Evolutionary conservation across 768 basidiomycete genomes (phyloP), one percentile per base, ranked within the genome.

Genomic region (Bullera alba): DNA sequence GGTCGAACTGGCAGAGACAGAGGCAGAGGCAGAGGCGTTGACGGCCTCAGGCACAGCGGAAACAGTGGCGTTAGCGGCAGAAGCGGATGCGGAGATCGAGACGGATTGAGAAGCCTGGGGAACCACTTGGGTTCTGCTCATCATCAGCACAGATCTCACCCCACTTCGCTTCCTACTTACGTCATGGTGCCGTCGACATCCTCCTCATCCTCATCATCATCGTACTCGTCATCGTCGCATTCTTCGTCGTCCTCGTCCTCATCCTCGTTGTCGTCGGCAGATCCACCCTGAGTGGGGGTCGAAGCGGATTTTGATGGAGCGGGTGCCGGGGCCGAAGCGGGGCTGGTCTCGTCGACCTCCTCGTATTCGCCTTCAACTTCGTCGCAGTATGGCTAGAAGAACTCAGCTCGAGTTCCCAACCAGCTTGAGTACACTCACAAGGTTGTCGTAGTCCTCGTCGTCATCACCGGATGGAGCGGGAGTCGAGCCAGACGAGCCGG

Each of bases 361-460:
- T 29, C 51, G 30, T 22, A 25, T 27, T 32, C 26, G n/a, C 45
- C 53, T 16, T 56, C 50, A n/a, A 28, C 26, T 10, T 51, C 48
- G 38, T 50, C 54, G 22, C 54, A 50, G 10, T 25, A 50, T 17
- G 54, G 53, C 53, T 54, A 21, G 12, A n/a, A 39, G 7, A 10
- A 39, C 12, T 39, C 37, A 39, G 37, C 37, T 14, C 7, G 25
- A 26, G 8, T 14, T 50, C 37, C n/a, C 5, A 7, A 19, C 2
- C 23, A 3, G 17, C 14, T 10, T 25, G 3, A 19, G 21, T 27
- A 14, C 8, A 42, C 50, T 51, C 34, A 56, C 50, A 15, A 51
- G 45, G 37, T 42, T 22, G 23, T 48, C 54, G 16, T 50, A 48
- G 19, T 50, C 56, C 1, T 54, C 53, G 22, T 51, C 52, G 2